These are phyloP conservation scores for Purshia tridentata DNA, from an alignment of 306 rosid species.

Conservation along the genomic window DNA sequence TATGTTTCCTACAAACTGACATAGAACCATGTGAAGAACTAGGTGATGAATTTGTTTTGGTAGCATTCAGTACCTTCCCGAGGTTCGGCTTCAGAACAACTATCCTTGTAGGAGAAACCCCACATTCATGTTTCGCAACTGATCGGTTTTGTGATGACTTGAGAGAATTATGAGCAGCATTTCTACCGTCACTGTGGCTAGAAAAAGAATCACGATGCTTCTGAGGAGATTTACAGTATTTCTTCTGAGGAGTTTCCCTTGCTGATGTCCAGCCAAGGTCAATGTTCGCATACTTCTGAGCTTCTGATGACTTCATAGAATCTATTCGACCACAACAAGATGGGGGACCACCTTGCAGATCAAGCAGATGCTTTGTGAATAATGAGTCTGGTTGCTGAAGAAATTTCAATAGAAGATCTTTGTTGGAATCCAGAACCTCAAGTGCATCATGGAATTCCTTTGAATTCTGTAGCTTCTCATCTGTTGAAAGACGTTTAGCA, in stretches of 20 bases:
- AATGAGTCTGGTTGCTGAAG: constrained; percentile 83
- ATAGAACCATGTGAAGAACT: constrained; percentile 57
- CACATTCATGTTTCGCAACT: constrained; percentile 41
- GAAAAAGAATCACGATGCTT: constrained; percentile 41
- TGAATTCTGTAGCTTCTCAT: constrained; percentile 71
- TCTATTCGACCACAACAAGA: constrained; percentile 46
- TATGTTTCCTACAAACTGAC: constrained; percentile 45
- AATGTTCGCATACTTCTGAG: constrained; percentile 36
- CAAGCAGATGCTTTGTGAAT: constrained; percentile 81
- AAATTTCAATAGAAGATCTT: constrained; percentile 71
- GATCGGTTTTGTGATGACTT: constrained; percentile 43
- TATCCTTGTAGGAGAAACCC: constrained; percentile 64
- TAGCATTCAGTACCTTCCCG: constrained; percentile 57
- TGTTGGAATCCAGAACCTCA: constrained; percentile 84
- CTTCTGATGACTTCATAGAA: constrained; percentile 41
- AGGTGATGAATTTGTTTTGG: constrained; percentile 44
- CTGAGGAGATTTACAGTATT: constrained; percentile 46
- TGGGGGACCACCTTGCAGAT: constrained; percentile 50
- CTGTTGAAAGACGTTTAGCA: constrained; percentile 77
- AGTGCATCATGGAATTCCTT: constrained; percentile 73
- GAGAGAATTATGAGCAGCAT: constrained; percentile 38
- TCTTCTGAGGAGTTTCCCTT: constrained; percentile 39
- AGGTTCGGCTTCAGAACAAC: constrained; percentile 90
- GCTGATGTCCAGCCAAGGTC: constrained; percentile 46
- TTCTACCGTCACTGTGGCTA: constrained; percentile 44